Conservation (phyloP, 1,139 yeast genomes). For the Taphrina confusa region DNA sequence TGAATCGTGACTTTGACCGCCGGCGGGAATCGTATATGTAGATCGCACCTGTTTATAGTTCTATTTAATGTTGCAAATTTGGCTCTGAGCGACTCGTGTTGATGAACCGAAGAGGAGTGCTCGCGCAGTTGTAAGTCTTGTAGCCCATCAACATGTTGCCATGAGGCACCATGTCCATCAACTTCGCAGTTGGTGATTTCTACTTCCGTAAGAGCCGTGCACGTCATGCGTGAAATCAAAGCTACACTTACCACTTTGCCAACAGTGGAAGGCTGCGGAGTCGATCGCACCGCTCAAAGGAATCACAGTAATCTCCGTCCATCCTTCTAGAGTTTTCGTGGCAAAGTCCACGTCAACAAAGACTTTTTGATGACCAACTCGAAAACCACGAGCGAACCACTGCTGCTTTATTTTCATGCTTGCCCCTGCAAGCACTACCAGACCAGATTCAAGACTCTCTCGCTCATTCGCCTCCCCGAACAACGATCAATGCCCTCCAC, state of each 20-base stretch:
- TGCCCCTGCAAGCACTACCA: background rate
- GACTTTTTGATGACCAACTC: slow-evolving; percentile 30
- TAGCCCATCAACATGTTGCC: slow-evolving; percentile 56
- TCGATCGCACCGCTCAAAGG: slow-evolving; percentile 66
- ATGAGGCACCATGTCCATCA: slow-evolving; percentile 59
- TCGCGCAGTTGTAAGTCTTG: slow-evolving; percentile 57
- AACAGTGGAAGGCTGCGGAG: slow-evolving; percentile 71
- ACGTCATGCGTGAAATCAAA: no score
- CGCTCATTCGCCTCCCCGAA: no score
- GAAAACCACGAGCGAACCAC: slow-evolving; percentile 33
- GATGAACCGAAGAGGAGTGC: slow-evolving; percentile 38
- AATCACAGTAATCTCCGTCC: slow-evolving; percentile 76
- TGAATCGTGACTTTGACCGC: slow-evolving; percentile 54
- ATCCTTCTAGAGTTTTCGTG: slow-evolving; percentile 51
- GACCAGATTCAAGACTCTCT: no score
- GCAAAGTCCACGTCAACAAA: slow-evolving; percentile 27
- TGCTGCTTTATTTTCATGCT: slow-evolving; percentile 29
- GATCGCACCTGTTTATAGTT: slow-evolving; percentile 65
- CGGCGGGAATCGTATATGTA: slow-evolving; percentile 71
- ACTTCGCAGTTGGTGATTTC: slow-evolving; percentile 62
- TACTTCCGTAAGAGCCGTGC: background rate
- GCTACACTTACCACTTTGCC: slow-evolving; percentile 60
- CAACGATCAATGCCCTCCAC: no score
- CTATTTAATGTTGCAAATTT: slow-evolving; percentile 41
- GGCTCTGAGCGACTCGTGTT: slow-evolving; percentile 54